phyloP scores from a whole-genome alignment of 768 basidiomycete species.

The Aureoboletus auriporus region DNA sequence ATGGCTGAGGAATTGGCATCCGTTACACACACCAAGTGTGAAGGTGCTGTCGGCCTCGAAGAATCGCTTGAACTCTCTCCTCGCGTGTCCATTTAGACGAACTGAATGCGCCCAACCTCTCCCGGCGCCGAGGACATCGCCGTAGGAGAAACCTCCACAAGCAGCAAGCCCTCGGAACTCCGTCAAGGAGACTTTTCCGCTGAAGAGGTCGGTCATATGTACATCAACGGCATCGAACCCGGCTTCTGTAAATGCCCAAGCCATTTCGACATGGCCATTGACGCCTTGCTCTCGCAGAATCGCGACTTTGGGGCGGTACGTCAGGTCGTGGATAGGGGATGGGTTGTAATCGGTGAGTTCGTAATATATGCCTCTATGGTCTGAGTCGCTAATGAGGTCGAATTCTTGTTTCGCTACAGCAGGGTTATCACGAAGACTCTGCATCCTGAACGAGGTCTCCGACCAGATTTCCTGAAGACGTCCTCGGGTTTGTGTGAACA shows the following conservation, averaged over 20 bases:
- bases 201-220: constrained; percentile 96
- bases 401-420: constrained; percentile 78
- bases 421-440: constrained; percentile 82
- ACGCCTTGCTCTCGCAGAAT: constrained; percentile 98
- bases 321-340: constrained; percentile 35
- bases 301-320: constrained; percentile 78
- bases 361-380: constrained; percentile 65
- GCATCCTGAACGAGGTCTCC: constrained; percentile 93
- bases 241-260: constrained; percentile 90
- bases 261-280: constrained; percentile 98
- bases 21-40: constrained; percentile 93
- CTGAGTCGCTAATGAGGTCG: constrained; percentile 59
- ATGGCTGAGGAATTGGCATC: constrained; percentile 94
- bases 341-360: constrained; percentile 48
- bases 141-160: constrained; percentile 98
- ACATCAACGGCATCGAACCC: constrained; percentile 96
- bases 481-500: constrained; percentile 66
- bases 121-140: constrained; percentile 95
- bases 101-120: constrained; percentile 99
- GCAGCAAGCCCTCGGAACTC: constrained; percentile 88
- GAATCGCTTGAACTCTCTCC: constrained; percentile 76
- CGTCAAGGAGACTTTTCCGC: constrained; percentile 55
- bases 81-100: constrained; percentile 71
- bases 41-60: constrained; percentile 83
- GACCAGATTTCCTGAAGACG: constrained; percentile 85